These are phyloP conservation scores for Sodiomyces alkalinus DNA, from an alignment of 2,329 filamentous ascomycete species.

Conservation along the genomic window DNA sequence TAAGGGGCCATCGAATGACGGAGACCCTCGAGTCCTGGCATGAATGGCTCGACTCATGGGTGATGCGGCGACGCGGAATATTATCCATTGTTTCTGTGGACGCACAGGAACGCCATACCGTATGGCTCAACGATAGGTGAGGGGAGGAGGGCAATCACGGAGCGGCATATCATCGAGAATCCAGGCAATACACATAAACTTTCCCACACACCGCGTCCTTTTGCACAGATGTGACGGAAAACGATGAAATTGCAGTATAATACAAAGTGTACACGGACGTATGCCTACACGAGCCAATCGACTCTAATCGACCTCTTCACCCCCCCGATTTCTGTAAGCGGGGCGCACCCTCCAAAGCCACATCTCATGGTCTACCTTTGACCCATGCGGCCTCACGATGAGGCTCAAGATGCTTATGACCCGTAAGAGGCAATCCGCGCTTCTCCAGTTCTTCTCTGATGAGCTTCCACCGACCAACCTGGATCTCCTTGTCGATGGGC, in stretches of 20 bases:
- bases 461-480: conserved; percentile 63
- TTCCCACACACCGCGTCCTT: background rate
- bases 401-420: conserved; percentile 22
- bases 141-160: background rate
- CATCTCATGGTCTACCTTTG: conserved; percentile 17
- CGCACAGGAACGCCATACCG: too few species aligned
- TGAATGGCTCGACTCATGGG: too few species aligned
- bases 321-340: too few species aligned
- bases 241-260: conserved; percentile 3
- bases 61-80: too few species aligned
- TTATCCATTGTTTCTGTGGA: too few species aligned
- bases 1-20: too few species aligned
- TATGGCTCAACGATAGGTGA: too few species aligned
- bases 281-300: conserved; percentile 6
- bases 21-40: too few species aligned
- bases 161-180: background rate
- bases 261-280: conserved; percentile 9
- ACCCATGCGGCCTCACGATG: conserved; percentile 29
- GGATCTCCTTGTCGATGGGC: conserved; percentile 55
- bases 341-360: background rate
- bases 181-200: background rate
- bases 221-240: background rate
- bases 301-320: conserved; percentile 4
- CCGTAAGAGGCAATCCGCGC: conserved; percentile 43
- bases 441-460: conserved; percentile 55